A percentile compares a stretch with the other conserved stretches of the same genome.
phyloP scores from a whole-genome alignment of 1,284 basidiomycete genomes.

The Trichosporon sp. region DNA sequence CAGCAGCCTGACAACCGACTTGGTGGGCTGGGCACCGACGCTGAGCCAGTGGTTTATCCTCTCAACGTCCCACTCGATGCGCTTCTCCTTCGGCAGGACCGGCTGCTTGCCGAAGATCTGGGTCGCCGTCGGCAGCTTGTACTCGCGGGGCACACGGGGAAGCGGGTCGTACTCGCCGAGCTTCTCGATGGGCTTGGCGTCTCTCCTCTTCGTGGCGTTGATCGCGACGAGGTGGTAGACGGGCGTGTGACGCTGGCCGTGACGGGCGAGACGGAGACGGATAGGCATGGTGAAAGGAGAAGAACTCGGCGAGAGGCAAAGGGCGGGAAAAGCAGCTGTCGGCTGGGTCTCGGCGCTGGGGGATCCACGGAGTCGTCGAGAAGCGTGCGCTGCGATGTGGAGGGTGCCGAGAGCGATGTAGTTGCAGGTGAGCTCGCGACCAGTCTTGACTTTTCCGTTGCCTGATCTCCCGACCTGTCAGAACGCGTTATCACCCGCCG shows the following conservation, averaged over 20 bases:
- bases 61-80: slow-evolving; percentile 81
- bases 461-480: slow-evolving; percentile 2
- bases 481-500: slow-evolving; percentile 2
- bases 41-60: slow-evolving; percentile 86
- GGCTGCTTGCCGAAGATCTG: slow-evolving; percentile 43
- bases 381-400: not conserved
- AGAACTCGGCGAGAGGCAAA: not conserved
- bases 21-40: slow-evolving; percentile 77
- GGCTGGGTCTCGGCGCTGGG: not conserved
- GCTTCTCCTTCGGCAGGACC: slow-evolving; percentile 57
- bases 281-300: slow-evolving; percentile 61
- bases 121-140: slow-evolving; percentile 25
- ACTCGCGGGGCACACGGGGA: slow-evolving; percentile 36
- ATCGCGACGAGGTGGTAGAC: slow-evolving; percentile 84
- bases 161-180: slow-evolving; percentile 81
- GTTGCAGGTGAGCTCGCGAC: slow-evolving; percentile 4
- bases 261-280: slow-evolving; percentile 77
- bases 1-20: slow-evolving; percentile 69
- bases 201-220: slow-evolving; percentile 65
- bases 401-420: not conserved
- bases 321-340: not conserved
- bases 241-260: slow-evolving; percentile 72
- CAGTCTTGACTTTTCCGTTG: slow-evolving; percentile 3
- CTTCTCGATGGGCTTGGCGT: slow-evolving; percentile 86
- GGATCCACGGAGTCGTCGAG: not conserved